Percentiles rank a stretch among this genome's conserved stretches.
phyloP scores from a whole-genome alignment of 768 basidiomycete species.

The Hericium alpestre region DNA sequence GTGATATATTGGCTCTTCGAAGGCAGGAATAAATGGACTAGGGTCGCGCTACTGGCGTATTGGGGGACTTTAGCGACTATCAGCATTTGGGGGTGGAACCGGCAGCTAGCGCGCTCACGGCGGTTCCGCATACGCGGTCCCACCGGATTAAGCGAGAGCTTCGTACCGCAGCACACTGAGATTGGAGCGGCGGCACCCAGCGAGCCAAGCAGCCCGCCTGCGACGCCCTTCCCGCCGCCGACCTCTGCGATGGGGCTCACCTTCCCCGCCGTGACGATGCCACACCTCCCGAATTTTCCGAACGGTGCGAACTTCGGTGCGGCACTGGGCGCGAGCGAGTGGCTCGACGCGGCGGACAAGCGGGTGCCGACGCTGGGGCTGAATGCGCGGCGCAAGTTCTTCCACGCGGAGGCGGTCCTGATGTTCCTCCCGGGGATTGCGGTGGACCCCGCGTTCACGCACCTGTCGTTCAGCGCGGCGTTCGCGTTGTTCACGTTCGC shows the following conservation, averaged over 20 bases:
- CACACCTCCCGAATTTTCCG: slow-evolving; percentile 40
- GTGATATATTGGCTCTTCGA: slow-evolving; percentile 66
- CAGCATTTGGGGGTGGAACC: slow-evolving; percentile 91
- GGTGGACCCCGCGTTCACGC: slow-evolving; percentile 91
- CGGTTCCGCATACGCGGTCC: slow-evolving; percentile 43
- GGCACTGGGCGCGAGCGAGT: slow-evolving; percentile 46
- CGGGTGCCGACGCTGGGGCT: slow-evolving; percentile 80
- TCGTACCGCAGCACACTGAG: background rate
- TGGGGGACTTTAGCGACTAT: slow-evolving; percentile 75
- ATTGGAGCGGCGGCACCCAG: background rate
- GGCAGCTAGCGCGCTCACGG: slow-evolving; percentile 74
- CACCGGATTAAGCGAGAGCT: background rate
- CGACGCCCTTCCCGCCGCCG: background rate
- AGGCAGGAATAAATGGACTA: slow-evolving; percentile 67
- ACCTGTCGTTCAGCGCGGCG: slow-evolving; percentile 87
- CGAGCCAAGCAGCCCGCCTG: slow-evolving; percentile 7
- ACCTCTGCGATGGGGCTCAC: slow-evolving; percentile 6
- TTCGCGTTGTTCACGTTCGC: slow-evolving; percentile 93
- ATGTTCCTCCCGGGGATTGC: slow-evolving; percentile 96
- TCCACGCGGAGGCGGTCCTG: slow-evolving; percentile 88
- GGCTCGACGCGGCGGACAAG: slow-evolving; percentile 82
- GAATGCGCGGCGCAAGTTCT: slow-evolving; percentile 92
- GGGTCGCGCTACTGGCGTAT: slow-evolving; percentile 69
- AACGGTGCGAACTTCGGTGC: slow-evolving; percentile 30
- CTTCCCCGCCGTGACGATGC: slow-evolving; percentile 27